Base-by-base conservation (phyloP, 2,329 filamentous ascomycete genomes). In the Colletotrichum spinosum region DNA sequence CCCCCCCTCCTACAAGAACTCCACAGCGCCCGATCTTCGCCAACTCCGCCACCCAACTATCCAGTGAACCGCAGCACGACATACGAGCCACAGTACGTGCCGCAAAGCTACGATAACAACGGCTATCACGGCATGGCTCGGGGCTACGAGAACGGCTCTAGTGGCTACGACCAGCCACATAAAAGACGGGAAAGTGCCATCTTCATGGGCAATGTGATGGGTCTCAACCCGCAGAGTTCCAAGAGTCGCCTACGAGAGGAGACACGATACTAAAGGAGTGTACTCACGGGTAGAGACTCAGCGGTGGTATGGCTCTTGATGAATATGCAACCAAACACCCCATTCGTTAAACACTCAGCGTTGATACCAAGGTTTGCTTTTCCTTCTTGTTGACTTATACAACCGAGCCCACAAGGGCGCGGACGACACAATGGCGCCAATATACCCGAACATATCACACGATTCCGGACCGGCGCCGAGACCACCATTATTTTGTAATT, bases 101-200 rank as follows among this genome's bases (percentile, higher is more conserved):
- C 77, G 67, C 51, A 69, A 49, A 64, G 72, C 42, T 69, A 70
- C 34, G 73, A 73, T 6, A 67, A 70, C 4, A 67, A 67, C 9
- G 60, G 60, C 9, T 68, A 70, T 44, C 67, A 70, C n/a, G 56
- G 55, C 34, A 39, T 61, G 33, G 58, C 63, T 25, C 49, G 55
- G 12, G 66, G 70, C 34, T 80, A 79, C 65, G 81, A 84, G 52
- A 73, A 65, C 49, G 72, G 71, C 71, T 15, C 71, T 70, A 54
- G 68, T 35, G 63, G 72, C 55, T 78, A 80, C 53, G 76, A 81
- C 42, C 78, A 78, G 56, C 72, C 74, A 8, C 85, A 79, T 45
- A 85, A 82, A 72, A 81, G 86, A 53, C 83, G 88, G 54, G 88
- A 90, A 75, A 90, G 88, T 70, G 79, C 81, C 50, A 86, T 90